Base-by-base conservation (phyloP, 371 early-diverging fungal genomes). In the Mucor lusitanicus region DNA sequence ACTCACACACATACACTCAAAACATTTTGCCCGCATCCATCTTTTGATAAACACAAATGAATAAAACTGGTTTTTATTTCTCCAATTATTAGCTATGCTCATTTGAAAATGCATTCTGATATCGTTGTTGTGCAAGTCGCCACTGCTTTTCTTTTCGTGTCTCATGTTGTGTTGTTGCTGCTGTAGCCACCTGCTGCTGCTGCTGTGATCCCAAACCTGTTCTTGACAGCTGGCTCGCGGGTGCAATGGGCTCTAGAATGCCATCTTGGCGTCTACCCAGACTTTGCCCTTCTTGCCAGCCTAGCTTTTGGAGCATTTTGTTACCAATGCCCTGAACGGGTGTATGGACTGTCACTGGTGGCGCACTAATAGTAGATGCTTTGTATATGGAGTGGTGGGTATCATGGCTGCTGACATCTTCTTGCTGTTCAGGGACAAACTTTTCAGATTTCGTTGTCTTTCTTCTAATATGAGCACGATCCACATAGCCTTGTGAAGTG, bases 261-360 rank as follows among this genome's bases (percentile, higher is more conserved):
- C 80, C 80, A 3, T 63, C 57, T 15, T 72, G 72, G 42, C 62
- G 39, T 57, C 63, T 69, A 8, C 83, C 83, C 27, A 83, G 56
- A 11, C 79, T 72, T 61, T 77, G 73, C 8, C 83, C 83, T 54
- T 73, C 72, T 61, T 76, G 67, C 83, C 83, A 83, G 3, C 83
- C 83, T 70, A 83, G 65, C 35, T 76, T 78, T 23, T 67, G 72
- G 17, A 83, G 40, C 65, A 83, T 68, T 7, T 67, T 61, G 21
- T 71, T 70, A 0, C 83, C 83, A 13, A 76, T 67, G 23, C 78
- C 78, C 37, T 57, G 3, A 1, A 72, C 75, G 0, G 73, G 63
- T 30, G 72, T 71, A 42, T 67, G 37, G 1, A 44, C 19, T 19
- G 44, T 44, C 3, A 44, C 44, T 44, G 44, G 19, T 6, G 44